Conservation (phyloP, 768 basidiomycete genomes). For the Pulveroboletus ravenelii region DNA sequence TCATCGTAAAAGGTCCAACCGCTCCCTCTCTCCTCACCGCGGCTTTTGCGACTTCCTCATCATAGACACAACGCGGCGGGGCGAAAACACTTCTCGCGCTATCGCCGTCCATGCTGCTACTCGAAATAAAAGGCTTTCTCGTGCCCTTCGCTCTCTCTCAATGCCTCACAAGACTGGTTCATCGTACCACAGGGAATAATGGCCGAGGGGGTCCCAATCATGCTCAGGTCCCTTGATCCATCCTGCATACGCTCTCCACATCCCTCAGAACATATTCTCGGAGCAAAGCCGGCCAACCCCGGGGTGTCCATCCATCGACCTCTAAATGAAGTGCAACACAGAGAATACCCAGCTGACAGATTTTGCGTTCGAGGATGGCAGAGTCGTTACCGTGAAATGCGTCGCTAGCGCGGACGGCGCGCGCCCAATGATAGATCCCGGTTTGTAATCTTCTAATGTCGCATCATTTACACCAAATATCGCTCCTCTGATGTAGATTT, state of each 20-base stretch:
- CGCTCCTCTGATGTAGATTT: too few species aligned
- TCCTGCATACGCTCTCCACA: conserved; percentile 35
- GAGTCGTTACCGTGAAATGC: conserved; percentile 40
- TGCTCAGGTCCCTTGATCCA: conserved; percentile 28
- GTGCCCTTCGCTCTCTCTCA: too few species aligned
- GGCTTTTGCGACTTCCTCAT: conserved; percentile 40
- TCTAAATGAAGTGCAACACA: conserved; percentile 32
- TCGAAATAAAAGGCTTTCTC: conserved; percentile 35
- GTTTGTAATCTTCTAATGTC: not conserved
- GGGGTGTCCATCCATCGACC: conserved; percentile 37
- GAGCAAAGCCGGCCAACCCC: conserved; percentile 27
- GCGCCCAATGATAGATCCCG: conserved; percentile 36
- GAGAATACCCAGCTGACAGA: conserved; percentile 30
- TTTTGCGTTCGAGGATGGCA: conserved; percentile 46
- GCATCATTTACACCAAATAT: not conserved
- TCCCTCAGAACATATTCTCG: conserved; percentile 43
- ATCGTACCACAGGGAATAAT: conserved; percentile 40
- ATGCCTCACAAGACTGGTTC: not conserved
- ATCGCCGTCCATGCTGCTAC: conserved; percentile 48
- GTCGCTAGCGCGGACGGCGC: too few species aligned
- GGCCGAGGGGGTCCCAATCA: conserved; percentile 22
- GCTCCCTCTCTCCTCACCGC: conserved; percentile 46
- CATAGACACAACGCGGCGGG: conserved; percentile 37
- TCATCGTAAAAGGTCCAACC: conserved; percentile 49
- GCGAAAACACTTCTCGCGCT: conserved; percentile 43